These are phyloP conservation scores for Glebionis coronaria DNA, from an alignment of 129 eudicot genomes.

Conservation along the genomic window DNA sequence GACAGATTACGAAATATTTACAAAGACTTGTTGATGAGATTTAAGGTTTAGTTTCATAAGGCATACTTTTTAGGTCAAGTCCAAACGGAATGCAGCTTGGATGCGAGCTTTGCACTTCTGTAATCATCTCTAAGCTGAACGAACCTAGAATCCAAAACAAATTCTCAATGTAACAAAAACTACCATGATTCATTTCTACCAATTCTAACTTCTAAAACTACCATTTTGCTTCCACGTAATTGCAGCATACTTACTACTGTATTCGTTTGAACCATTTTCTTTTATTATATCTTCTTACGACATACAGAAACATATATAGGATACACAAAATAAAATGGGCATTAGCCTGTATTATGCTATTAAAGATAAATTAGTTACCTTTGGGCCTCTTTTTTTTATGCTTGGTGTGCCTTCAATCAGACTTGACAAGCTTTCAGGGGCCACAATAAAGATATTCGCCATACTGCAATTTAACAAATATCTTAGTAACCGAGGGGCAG, in stretches of 20 bases:
- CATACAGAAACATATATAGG: not conserved
- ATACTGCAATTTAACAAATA: constrained; percentile 35
- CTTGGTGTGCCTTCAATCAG: constrained; percentile 86
- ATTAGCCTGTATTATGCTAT: not conserved
- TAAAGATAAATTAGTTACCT: constrained; percentile 29
- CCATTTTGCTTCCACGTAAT: not conserved
- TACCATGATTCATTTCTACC: constrained; percentile 3
- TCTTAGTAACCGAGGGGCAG: constrained; percentile 7
- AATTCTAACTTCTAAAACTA: constrained; percentile 1
- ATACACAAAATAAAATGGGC: not conserved
- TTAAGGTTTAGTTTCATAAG: not conserved
- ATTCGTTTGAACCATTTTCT: constrained; percentile 2
- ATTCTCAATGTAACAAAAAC: not conserved
- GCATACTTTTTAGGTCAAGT: constrained; percentile 28
- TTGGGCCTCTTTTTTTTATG: constrained; percentile 72
- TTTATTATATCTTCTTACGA: constrained; percentile 1
- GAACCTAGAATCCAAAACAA: constrained; percentile 40
- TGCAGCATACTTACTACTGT: not conserved
- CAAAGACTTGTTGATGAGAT: too few relatives aligned
- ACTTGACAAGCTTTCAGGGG: constrained; percentile 82
- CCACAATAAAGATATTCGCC: constrained; percentile 89
- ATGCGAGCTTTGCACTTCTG: constrained; percentile 75
- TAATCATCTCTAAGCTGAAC: constrained; percentile 83
- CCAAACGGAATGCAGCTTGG: constrained; percentile 72
- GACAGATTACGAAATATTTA: too few relatives aligned